These are phyloP conservation scores for Kluyveromyces lactis DNA, from an alignment of 805 yeast species.

Conservation along the genomic window DNA sequence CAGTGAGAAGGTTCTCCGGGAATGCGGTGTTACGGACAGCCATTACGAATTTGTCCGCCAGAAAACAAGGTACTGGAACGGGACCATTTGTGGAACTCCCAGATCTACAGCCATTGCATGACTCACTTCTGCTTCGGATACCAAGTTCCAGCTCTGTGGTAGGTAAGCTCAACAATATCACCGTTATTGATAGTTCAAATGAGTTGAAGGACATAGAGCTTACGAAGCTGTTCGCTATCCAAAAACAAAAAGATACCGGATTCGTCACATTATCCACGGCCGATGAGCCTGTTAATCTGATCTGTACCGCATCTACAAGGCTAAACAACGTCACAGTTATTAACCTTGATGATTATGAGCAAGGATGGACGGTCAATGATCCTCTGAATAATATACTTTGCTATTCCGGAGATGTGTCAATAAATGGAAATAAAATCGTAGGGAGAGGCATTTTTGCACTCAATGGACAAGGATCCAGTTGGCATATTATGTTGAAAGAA, in stretches of 20 bases:
- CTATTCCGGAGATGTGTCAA: constrained; percentile 18
- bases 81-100: constrained; percentile 27
- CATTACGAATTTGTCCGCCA: constrained; percentile 11
- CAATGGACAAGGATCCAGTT: constrained; percentile 26
- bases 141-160: constrained; percentile 17
- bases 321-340: constrained; percentile 21
- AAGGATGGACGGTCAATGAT: constrained; percentile 17
- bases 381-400: constrained; percentile 15
- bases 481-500: constrained; percentile 16
- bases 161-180: constrained; percentile 15
- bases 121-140: constrained; percentile 15
- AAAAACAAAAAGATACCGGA: constrained; percentile 5
- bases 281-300: constrained; percentile 21
- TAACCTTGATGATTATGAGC: constrained; percentile 14
- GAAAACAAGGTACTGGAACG: constrained; percentile 20
- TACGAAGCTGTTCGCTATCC: constrained; percentile 9
- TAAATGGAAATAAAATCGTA: constrained; percentile 11
- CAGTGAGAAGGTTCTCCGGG: not conserved
- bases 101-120: constrained; percentile 15
- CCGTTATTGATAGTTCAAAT: constrained; percentile 10
- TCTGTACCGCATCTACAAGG: constrained; percentile 23
- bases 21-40: not conserved
- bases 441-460: constrained; percentile 26
- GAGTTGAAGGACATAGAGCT: constrained; percentile 3
- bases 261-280: constrained; percentile 14